phyloP scores from a whole-genome alignment of 2,329 filamentous ascomycete genomes.

The Sporothrix mexicana region DNA sequence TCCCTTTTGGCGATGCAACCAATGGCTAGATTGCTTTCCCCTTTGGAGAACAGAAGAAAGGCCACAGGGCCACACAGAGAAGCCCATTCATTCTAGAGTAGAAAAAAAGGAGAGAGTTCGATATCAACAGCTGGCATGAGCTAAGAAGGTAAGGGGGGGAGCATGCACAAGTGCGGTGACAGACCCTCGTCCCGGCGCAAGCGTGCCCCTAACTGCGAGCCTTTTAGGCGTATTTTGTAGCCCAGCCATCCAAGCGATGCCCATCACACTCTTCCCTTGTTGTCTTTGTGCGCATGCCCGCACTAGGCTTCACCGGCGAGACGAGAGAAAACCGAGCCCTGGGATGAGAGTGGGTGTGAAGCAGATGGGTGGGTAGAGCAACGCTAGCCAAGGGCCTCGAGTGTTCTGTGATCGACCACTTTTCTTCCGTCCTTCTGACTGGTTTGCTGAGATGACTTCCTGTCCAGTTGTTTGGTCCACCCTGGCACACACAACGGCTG shows the following conservation, averaged over 20 bases:
- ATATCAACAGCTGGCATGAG: slow-evolving; percentile 13
- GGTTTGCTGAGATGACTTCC: background rate
- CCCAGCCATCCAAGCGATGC: background rate
- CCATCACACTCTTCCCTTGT: background rate
- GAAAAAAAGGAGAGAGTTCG: background rate
- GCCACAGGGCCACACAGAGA: background rate
- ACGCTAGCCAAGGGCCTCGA: slow-evolving; percentile 33
- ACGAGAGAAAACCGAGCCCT: slow-evolving; percentile 8
- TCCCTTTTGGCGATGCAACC: background rate
- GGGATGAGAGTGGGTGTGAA: slow-evolving; percentile 16
- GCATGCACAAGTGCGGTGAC: slow-evolving; percentile 23
- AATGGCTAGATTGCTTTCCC: background rate
- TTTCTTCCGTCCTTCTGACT: background rate
- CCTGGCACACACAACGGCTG: background rate
- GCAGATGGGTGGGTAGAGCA: slow-evolving; percentile 22
- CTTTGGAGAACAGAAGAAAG: background rate
- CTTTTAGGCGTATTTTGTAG: slow-evolving; percentile 20
- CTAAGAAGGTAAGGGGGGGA: background rate
- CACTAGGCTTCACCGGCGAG: slow-evolving; percentile 3
- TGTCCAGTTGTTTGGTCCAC: slow-evolving; percentile 10
- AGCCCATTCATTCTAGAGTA: background rate
- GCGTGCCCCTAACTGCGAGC: slow-evolving; percentile 20
- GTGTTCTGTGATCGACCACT: slow-evolving; percentile 31
- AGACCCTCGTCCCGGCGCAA: slow-evolving; percentile 9
- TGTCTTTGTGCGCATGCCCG: background rate